Conservation (phyloP, 208 protist genomes). For the Trypanosoma cruzi region DNA sequence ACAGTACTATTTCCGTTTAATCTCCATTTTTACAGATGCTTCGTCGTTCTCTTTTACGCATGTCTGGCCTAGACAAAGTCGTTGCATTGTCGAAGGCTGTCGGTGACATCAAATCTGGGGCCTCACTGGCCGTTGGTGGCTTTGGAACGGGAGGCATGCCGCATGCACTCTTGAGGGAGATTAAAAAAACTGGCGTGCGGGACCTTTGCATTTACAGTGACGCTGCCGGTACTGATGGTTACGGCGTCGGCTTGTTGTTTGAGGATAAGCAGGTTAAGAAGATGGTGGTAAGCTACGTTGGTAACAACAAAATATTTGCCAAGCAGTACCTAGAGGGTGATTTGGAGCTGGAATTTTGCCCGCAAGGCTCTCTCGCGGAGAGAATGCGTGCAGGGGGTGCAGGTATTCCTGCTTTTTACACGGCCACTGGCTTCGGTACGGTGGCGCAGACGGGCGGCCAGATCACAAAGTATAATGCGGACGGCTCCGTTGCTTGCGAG, state of each 20-base stretch:
- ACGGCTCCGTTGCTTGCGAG: conserved; percentile 52
- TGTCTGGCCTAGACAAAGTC: conserved; percentile 74
- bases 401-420: conserved; percentile 95
- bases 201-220: conserved; percentile 95
- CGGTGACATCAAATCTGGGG: conserved; percentile 65
- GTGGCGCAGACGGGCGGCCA: conserved; percentile 63
- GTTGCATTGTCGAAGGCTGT: conserved; percentile 72
- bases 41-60: conserved; percentile 50
- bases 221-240: conserved; percentile 96
- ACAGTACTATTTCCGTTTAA: neutral
- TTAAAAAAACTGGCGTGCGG: conserved; percentile 86
- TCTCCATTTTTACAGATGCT: conserved; percentile 38
- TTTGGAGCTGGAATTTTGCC: conserved; percentile 92
- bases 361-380: conserved; percentile 93
- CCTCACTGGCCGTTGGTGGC: conserved; percentile 91
- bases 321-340: conserved; percentile 90
- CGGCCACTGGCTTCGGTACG: conserved; percentile 85
- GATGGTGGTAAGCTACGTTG: conserved; percentile 76
- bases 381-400: conserved; percentile 86
- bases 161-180: conserved; percentile 90
- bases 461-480: conserved; percentile 84
- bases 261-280: conserved; percentile 73
- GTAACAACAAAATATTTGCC: conserved; percentile 66
- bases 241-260: conserved; percentile 96
- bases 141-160: conserved; percentile 97